phyloP scores from a whole-genome alignment of 495 filamentous ascomycete species.

The Podospora bellae-mahoneyi region DNA sequence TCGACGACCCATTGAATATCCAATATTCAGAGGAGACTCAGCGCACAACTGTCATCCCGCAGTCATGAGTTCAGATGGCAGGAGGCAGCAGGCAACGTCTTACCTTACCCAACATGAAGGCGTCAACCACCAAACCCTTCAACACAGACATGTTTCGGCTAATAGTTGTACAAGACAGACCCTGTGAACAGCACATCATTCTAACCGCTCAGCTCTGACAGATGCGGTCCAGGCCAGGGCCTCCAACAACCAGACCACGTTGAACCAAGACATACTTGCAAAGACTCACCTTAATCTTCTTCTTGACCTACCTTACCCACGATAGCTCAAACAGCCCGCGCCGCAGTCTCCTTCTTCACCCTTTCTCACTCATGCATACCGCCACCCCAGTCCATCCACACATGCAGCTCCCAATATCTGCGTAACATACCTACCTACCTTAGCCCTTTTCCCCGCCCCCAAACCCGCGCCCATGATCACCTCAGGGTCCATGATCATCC shows the following conservation, averaged over 20 bases:
- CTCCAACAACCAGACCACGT: not conserved
- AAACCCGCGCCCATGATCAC: not conserved
- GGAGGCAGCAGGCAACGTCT: not conserved
- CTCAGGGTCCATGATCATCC: not conserved
- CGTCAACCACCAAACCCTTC: not conserved
- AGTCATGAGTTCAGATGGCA: not conserved
- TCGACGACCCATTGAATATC: not conserved
- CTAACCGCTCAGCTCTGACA: not conserved
- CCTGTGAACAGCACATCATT: not conserved
- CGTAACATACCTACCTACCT: not conserved
- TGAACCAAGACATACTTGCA: not conserved
- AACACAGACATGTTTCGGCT: not conserved
- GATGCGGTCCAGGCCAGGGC: not conserved
- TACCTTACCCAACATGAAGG: not conserved
- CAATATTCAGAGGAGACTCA: not conserved
- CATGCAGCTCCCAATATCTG: not conserved
- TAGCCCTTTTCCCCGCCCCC: not conserved
- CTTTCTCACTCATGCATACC: not conserved
- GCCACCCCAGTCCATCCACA: not conserved
- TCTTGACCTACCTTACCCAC: not conserved
- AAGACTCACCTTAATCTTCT: not conserved
- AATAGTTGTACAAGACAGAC: not conserved
- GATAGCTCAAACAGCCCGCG: not conserved
- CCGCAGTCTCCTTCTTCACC: not conserved
- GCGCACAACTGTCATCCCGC: not conserved